phyloP scores from a whole-genome alignment of 2,329 filamentous ascomycete genomes.

The Penicillium sp. region DNA sequence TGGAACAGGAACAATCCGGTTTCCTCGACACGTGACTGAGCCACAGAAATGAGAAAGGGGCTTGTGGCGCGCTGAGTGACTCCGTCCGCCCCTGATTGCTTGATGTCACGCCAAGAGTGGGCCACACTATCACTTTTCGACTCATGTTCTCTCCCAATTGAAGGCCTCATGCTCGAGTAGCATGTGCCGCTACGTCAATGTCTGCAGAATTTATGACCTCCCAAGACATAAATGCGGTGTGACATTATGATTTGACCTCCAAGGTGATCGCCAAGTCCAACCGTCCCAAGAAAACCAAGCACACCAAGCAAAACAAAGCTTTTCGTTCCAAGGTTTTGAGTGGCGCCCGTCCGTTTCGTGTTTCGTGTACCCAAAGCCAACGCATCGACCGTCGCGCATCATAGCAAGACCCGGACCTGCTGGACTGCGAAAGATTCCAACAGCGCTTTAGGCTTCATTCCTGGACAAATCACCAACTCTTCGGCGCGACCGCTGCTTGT shows the following conservation, averaged over 20 bases:
- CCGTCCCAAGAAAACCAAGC: neutral
- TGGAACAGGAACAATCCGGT: neutral
- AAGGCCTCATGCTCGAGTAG: neutral
- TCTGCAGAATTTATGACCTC: neutral
- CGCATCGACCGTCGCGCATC: neutral
- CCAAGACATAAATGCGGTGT: neutral
- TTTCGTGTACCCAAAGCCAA: neutral
- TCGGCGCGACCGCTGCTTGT: neutral
- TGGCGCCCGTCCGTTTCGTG: neutral
- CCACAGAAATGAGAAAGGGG: neutral
- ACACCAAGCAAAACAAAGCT: neutral
- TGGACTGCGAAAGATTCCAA: neutral
- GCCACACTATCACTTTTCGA: neutral
- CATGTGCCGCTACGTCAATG: neutral
- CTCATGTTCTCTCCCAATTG: neutral
- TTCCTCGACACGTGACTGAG: neutral
- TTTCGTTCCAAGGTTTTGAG: neutral
- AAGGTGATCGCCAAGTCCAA: neutral
- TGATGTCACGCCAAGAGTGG: neutral
- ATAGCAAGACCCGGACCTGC: neutral
- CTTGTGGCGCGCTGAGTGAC: neutral
- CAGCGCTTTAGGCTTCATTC: neutral
- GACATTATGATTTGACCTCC: neutral
- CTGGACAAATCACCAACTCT: neutral
- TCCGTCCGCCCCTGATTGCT: neutral